Evolutionary conservation across 2,329 filamentous ascomycete species (phyloP).

Genomic region (Verticillium alfalfae): DNA sequence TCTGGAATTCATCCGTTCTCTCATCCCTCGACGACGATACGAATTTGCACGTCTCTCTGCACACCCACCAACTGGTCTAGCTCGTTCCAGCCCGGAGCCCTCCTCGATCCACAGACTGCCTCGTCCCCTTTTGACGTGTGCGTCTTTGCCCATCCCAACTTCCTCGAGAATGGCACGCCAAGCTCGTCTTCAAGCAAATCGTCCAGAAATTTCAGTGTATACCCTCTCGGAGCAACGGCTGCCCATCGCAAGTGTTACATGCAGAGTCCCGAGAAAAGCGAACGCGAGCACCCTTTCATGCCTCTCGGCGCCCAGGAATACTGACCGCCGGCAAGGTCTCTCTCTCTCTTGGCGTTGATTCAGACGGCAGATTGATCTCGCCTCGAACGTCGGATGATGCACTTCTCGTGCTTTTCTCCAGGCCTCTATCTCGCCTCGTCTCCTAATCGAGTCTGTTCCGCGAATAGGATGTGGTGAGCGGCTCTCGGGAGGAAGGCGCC

Average conservation of each 20-base stretch:
- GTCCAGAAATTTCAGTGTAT: not conserved
- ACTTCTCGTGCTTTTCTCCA: not conserved
- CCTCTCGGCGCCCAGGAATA: not conserved
- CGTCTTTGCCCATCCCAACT: not conserved
- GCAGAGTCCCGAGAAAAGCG: not conserved
- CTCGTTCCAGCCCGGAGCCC: not conserved
- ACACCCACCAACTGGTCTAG: not conserved
- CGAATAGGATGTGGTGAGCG: not conserved
- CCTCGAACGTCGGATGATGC: not conserved
- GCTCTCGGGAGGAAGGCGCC: too few relatives aligned
- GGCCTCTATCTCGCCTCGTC: not conserved
- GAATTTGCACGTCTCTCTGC: not conserved
- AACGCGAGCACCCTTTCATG: not conserved
- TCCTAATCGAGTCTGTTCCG: not conserved
- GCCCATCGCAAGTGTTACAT: not conserved
- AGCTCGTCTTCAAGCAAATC: not conserved
- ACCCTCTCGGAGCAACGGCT: not conserved
- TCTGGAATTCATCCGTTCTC: not conserved
- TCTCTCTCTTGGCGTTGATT: not conserved
- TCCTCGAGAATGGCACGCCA: not conserved
- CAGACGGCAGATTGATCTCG: not conserved
- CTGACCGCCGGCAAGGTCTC: not conserved
- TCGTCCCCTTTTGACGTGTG: not conserved
- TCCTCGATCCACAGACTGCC: not conserved
- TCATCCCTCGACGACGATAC: not conserved